Conservation (phyloP, 2,329 filamentous ascomycete species). For the Mycogone perniciosa region DNA sequence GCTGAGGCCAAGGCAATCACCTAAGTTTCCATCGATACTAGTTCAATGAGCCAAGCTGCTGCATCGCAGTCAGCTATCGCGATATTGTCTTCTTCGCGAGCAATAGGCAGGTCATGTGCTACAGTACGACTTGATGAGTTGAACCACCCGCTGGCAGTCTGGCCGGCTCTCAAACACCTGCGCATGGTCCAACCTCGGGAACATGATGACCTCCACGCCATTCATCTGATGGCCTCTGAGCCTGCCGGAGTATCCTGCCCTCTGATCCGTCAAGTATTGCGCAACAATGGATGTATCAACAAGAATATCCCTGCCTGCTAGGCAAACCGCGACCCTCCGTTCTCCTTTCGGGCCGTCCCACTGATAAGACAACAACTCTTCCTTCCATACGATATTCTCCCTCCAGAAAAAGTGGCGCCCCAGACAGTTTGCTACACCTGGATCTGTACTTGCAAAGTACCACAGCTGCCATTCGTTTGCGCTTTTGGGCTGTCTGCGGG, state of each 20-base stretch:
- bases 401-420: conserved; percentile 65
- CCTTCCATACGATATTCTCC: conserved; percentile 64
- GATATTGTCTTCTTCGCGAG: conserved; percentile 2
- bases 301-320: conserved; percentile 58
- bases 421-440: conserved; percentile 58
- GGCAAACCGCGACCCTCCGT: conserved; percentile 47
- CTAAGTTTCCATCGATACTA: conserved; percentile 7
- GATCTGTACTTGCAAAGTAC: conserved; percentile 64
- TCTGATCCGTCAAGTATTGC: conserved; percentile 40
- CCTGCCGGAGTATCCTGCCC: neutral
- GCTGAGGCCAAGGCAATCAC: conserved; percentile 27
- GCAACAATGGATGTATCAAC: conserved; percentile 54
- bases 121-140: conserved; percentile 24
- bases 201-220: conserved; percentile 53
- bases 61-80: neutral
- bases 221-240: conserved; percentile 12
- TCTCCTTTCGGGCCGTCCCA: conserved; percentile 16
- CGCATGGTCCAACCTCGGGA: conserved; percentile 55
- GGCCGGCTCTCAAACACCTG: conserved; percentile 47
- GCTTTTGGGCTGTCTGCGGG: conserved; percentile 40
- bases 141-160: conserved; percentile 24
- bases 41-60: conserved; percentile 1
- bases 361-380: conserved; percentile 43
- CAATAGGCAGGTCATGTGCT: conserved; percentile 8
- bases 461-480: conserved; percentile 67